Conservation (phyloP, 2,329 filamentous ascomycete genomes). For the Drechslerella dactyloides region DNA sequence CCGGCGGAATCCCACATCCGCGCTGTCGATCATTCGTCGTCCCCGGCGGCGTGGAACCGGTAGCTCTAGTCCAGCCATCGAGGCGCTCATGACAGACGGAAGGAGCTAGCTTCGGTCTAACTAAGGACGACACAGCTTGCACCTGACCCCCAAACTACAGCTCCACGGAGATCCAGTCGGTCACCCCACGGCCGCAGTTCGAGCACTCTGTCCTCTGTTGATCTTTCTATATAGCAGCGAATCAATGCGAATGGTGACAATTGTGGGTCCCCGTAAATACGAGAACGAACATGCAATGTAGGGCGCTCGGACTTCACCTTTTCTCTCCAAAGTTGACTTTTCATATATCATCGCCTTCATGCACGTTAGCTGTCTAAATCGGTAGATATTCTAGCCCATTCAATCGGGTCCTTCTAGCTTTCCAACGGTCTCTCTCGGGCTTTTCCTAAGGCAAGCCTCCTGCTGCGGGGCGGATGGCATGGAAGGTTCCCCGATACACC, state of each 20-base stretch:
- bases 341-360: background rate
- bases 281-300: conserved; percentile 12
- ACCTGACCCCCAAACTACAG: conserved; percentile 17
- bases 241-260: background rate
- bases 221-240: no score
- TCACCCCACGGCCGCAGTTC: conserved; percentile 34
- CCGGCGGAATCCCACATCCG: conserved; percentile 22
- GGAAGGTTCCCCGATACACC: conserved; percentile 11
- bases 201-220: background rate
- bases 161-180: conserved; percentile 8
- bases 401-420: no score
- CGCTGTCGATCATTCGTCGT: conserved; percentile 11
- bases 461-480: background rate
- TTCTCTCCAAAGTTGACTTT: background rate
- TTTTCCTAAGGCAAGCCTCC: background rate
- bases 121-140: conserved; percentile 1
- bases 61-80: no score
- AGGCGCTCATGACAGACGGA: background rate
- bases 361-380: background rate
- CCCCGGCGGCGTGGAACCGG: no score
- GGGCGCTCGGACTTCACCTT: background rate
- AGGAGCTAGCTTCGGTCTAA: background rate
- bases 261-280: conserved; percentile 43
- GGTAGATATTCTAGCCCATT: no score
- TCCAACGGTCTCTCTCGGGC: background rate